Percentiles rank a stretch among this genome's conserved stretches.
Conservation (phyloP, 2,329 filamentous ascomycete species). For the Ilyonectria robusta region DNA sequence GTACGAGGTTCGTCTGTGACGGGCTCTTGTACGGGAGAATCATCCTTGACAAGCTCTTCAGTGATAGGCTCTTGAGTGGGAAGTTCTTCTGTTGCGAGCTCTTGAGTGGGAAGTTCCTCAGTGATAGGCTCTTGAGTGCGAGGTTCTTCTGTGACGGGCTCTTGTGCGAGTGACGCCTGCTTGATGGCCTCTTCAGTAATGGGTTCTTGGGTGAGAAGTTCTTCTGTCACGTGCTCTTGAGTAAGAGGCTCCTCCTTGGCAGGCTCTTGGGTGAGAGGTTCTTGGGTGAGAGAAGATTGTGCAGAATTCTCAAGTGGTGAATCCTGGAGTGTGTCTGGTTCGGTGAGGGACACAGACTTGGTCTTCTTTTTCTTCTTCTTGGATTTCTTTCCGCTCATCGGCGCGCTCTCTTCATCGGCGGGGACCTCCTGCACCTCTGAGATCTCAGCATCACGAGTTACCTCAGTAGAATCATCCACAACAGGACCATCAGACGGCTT, state of each 20-base stretch:
- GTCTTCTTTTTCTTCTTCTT: slow-evolving; percentile 52
- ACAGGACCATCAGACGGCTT: background rate
- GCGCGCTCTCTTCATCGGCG: slow-evolving; percentile 37
- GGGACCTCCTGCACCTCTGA: slow-evolving; percentile 21
- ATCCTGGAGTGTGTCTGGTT: slow-evolving; percentile 30
- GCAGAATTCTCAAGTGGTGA: slow-evolving; percentile 26
- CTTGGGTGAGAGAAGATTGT: slow-evolving; percentile 21
- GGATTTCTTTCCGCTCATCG: slow-evolving; percentile 42
- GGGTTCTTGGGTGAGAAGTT: background rate
- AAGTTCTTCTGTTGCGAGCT: background rate
- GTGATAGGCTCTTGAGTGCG: slow-evolving; percentile 10
- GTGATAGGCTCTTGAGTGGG: background rate
- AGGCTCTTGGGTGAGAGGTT: slow-evolving; percentile 18
- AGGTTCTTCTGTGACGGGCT: background rate
- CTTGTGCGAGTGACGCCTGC: background rate
- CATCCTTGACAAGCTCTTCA: background rate
- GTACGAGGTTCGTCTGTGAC: slow-evolving; percentile 6
- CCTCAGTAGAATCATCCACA: slow-evolving; percentile 9
- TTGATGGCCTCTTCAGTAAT: slow-evolving; percentile 2
- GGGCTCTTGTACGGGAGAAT: background rate
- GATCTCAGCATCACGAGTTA: background rate
- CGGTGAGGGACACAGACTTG: slow-evolving; percentile 40
- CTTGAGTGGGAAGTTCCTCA: slow-evolving; percentile 26
- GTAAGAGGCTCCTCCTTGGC: background rate
- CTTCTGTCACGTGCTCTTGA: too few relatives aligned